Evolutionary conservation across 2,329 filamentous ascomycete species (phyloP).

Genomic region (Beauveria sp.): DNA sequence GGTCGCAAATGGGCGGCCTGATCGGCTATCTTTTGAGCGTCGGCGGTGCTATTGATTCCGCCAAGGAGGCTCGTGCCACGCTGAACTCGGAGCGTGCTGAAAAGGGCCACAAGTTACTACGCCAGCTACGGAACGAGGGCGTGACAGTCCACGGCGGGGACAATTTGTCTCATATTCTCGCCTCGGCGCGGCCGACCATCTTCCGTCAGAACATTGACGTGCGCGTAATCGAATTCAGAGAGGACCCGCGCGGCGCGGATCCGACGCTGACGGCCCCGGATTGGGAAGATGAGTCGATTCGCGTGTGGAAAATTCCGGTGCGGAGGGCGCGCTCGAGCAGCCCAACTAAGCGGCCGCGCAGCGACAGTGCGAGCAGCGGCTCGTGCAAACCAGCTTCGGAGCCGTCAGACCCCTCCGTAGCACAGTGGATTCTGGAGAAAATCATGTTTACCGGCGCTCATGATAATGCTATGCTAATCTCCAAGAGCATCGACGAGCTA

Average conservation of each 20-base stretch:
- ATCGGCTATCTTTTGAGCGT: slow-evolving; percentile 79
- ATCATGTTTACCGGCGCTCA: slow-evolving; percentile 29
- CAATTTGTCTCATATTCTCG: slow-evolving; percentile 73
- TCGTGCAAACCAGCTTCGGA: slow-evolving; percentile 15
- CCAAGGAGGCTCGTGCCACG: slow-evolving; percentile 31
- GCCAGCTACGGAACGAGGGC: slow-evolving; percentile 20
- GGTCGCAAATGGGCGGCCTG: slow-evolving; percentile 72
- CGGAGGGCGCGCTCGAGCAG: slow-evolving; percentile 25
- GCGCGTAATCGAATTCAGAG: slow-evolving; percentile 58
- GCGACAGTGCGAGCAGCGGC: slow-evolving; percentile 15
- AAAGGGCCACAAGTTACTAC: slow-evolving; percentile 28
- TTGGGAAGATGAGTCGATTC: slow-evolving; percentile 68
- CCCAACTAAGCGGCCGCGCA: slow-evolving; percentile 27
- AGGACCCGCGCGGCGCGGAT: slow-evolving; percentile 29
- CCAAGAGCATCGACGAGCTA: slow-evolving; percentile 21
- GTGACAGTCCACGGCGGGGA: slow-evolving; percentile 70
- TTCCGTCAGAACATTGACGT: slow-evolving; percentile 77
- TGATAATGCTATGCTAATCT: slow-evolving; percentile 17
- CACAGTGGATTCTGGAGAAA: slow-evolving; percentile 24
- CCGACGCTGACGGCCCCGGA: slow-evolving; percentile 43
- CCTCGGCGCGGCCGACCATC: slow-evolving; percentile 77
- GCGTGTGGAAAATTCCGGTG: slow-evolving; percentile 73
- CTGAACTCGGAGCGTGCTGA: slow-evolving; percentile 34
- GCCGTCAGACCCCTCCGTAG: slow-evolving; percentile 24
- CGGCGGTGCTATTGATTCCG: slow-evolving; percentile 55